A percentile compares a stretch with the other conserved stretches of the same genome.
phyloP scores from a whole-genome alignment of 202 grass and related monocot species.

The Hordeum pubiflorum region DNA sequence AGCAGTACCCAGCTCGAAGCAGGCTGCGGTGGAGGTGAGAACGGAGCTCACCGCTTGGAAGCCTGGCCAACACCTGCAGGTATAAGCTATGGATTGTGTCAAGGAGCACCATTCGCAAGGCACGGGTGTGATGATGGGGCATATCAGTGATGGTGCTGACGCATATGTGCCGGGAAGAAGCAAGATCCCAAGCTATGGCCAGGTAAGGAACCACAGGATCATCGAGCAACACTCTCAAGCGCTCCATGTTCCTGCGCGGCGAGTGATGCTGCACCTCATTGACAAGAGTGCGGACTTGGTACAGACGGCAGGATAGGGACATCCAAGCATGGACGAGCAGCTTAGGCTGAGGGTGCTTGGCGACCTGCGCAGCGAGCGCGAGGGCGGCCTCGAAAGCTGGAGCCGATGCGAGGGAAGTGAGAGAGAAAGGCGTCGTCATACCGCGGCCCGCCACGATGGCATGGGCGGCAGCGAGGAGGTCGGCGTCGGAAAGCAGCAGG shows the following conservation, averaged over 20 bases:
- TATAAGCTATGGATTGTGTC: constrained; percentile 13
- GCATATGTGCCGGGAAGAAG: background rate
- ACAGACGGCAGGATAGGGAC: background rate
- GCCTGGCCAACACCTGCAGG: background rate
- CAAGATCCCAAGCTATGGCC: background rate
- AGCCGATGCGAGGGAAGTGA: no score
- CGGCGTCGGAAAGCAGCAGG: background rate
- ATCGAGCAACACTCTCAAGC: background rate
- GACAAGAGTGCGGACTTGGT: background rate
- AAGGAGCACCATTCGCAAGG: background rate
- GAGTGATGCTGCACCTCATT: background rate
- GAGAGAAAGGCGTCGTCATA: no score
- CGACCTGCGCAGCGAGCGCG: background rate
- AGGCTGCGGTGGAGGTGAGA: background rate
- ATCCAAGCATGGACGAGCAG: background rate
- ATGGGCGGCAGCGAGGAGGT: background rate
- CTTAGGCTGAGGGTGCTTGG: background rate
- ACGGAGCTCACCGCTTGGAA: background rate
- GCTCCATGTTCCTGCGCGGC: background rate
- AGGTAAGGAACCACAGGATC: background rate
- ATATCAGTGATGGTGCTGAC: background rate
- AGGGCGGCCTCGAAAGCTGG: no score
- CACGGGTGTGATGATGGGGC: background rate
- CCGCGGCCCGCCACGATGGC: background rate
- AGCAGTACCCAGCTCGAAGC: background rate